Base-by-base conservation (phyloP, 1,139 yeast genomes). In the Scheffersomyces quercinus region DNA sequence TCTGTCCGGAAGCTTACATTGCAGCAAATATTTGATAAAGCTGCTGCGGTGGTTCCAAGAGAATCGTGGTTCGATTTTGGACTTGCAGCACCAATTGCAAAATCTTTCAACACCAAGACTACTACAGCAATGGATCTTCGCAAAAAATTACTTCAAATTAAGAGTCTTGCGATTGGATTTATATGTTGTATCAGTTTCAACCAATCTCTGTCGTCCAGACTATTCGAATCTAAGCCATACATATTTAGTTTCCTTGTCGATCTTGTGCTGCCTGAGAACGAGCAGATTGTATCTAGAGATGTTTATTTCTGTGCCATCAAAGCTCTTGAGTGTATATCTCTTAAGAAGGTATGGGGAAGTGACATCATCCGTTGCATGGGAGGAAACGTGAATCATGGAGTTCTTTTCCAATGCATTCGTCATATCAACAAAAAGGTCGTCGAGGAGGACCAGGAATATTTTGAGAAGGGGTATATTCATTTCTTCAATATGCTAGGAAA, bases 361-460 rank as follows among this genome's bases (percentile, higher is more conserved):
- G 97, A 91, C 51, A 75, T 91, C 30, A 75, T 90, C 44, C 75
- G 89, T 47, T 82, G 89, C n/a, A 66, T 90, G 53, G 89, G 95
- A n/a, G 97, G 95, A 4, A 89, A 89, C 58, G 90, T 91, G 31
- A 83, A 83, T 45, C 97, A 91, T 62, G 98, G 98, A 0, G 67
- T 83, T 6, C 59, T 91, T 36, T 88, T 85, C 67, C 91, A 88
- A 55, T 77, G 85, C 37, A 64, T 91, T 34, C 77, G 95, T 49
- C 73, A 73, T 40, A 78, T 88, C 24, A 71, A 81, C 44, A 77
- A 79, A 47, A 73, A 77, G 39, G 62, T 81, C 5, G 61, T 65
- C 37, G 55, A 60, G 3, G 67, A 69, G 3, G 71, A 65, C 29
- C 64, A 62, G 9, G 64, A 65, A 26, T 62, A 64, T 24, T 55